These are phyloP conservation scores for Stereocaulon alpinum DNA, from an alignment of 495 filamentous ascomycete genomes.

Conservation along the genomic window DNA sequence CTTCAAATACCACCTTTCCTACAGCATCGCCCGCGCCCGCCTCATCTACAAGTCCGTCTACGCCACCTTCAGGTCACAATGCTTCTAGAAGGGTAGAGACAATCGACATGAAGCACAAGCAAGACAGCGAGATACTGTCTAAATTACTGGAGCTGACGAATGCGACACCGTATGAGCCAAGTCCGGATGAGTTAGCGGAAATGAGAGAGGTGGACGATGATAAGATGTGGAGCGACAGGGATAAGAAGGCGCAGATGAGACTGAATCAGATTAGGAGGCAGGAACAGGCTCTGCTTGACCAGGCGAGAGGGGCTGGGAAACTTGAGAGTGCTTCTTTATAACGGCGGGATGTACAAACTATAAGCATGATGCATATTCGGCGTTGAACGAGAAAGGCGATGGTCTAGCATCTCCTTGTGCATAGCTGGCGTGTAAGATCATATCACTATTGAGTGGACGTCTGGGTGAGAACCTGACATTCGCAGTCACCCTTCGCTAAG, in stretches of 20 bases:
- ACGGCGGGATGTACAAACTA: not conserved
- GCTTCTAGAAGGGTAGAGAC: constrained; percentile 33
- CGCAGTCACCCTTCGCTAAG: not conserved
- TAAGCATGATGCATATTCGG: not conserved
- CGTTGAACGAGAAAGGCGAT: not conserved
- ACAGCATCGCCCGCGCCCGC: constrained; percentile 24
- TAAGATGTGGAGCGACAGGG: constrained; percentile 37
- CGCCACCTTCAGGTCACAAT: constrained; percentile 18
- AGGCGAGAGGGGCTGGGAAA: constrained; percentile 35
- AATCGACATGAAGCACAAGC: constrained; percentile 54
- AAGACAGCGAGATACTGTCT: constrained; percentile 54
- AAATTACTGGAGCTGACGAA: constrained; percentile 59
- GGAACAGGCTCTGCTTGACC: constrained; percentile 52
- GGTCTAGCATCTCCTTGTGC: not conserved
- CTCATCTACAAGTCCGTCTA: constrained; percentile 22
- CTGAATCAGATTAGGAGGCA: constrained; percentile 51
- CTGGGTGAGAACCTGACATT: not conserved
- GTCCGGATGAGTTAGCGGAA: constrained; percentile 49
- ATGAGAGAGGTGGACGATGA: constrained; percentile 50
- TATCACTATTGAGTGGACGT: not conserved
- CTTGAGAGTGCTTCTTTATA: not conserved
- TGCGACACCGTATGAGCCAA: constrained; percentile 49
- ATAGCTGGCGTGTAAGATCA: not conserved
- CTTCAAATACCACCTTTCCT: constrained; percentile 19
- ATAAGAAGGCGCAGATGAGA: constrained; percentile 51